These are phyloP conservation scores for Pseudonitzschia multiseries DNA, from an alignment of 108 stramenopile genomes.

Conservation along the genomic window DNA sequence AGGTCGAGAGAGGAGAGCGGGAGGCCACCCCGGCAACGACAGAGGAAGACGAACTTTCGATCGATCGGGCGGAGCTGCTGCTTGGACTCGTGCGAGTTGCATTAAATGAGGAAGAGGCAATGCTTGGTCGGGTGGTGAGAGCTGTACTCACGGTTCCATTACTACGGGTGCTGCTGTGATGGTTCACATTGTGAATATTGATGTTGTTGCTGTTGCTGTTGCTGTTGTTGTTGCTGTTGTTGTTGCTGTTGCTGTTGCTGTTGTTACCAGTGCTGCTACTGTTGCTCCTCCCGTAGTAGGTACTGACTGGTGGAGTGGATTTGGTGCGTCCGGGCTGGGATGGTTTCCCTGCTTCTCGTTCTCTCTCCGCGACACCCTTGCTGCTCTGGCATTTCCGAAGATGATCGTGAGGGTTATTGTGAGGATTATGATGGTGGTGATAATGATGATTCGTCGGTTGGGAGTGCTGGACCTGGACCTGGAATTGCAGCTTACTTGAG, in stretches of 20 bases:
- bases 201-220: slow-evolving; percentile 10
- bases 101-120: background rate
- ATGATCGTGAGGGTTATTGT: background rate
- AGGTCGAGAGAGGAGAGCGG: background rate
- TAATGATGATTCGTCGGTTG: background rate
- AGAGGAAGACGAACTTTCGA: slow-evolving; percentile 4
- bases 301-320: background rate
- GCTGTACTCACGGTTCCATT: background rate
- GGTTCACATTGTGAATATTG: background rate
- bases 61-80: background rate
- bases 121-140: slow-evolving; percentile 6
- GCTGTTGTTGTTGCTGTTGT: slow-evolving; percentile 6
- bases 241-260: slow-evolving; percentile 11
- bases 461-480: background rate
- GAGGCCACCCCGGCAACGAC: background rate
- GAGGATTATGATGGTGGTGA: background rate
- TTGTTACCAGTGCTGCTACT: slow-evolving; percentile 5
- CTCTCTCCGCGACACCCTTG: background rate
- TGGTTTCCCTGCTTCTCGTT: background rate
- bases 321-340: background rate
- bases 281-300: background rate
- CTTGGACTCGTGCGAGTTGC: background rate
- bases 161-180: slow-evolving; percentile 3
- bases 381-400: slow-evolving; percentile 4
- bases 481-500: background rate